A percentile compares a stretch with the other conserved stretches of the same genome.
These are phyloP conservation scores for Pelagomonas calceolata DNA, from an alignment of 108 stramenopile genomes.

Conservation along the genomic window DNA sequence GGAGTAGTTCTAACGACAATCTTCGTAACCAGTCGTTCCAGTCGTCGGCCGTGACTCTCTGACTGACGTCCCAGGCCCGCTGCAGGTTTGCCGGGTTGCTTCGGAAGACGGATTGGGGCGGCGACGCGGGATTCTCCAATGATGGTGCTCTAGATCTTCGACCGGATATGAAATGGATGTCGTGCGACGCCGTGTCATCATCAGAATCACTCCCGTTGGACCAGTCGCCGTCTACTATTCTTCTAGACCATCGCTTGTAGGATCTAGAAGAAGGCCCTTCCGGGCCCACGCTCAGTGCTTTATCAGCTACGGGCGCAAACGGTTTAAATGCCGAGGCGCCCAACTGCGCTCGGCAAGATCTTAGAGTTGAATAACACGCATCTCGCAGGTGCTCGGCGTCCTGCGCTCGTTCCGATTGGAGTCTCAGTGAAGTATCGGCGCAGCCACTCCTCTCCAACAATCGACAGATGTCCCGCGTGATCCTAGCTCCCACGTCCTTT, in stretches of 20 bases:
- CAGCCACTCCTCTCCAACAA: neutral
- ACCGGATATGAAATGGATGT: neutral
- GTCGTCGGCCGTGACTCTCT: conserved; percentile 76
- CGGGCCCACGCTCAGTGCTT: neutral
- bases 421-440: no score
- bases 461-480: neutral
- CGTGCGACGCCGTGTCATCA: no score
- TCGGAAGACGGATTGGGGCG: neutral
- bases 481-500: neutral
- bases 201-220: no score
- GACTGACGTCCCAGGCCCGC: conserved; percentile 80
- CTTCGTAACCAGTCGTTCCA: conserved; percentile 95
- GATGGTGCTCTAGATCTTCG: neutral
- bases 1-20: conserved; percentile 75
- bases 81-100: conserved; percentile 55
- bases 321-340: neutral
- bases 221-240: no score
- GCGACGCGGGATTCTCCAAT: no score
- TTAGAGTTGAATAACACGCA: neutral
- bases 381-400: neutral
- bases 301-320: neutral
- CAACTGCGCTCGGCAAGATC: neutral
- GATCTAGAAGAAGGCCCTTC: no score
- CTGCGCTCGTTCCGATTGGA: no score
- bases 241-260: no score